Evolutionary conservation across 2,329 filamentous ascomycete species (phyloP), one percentile per base, ranked within the genome.

Genomic region (Aspergillus glaucus): DNA sequence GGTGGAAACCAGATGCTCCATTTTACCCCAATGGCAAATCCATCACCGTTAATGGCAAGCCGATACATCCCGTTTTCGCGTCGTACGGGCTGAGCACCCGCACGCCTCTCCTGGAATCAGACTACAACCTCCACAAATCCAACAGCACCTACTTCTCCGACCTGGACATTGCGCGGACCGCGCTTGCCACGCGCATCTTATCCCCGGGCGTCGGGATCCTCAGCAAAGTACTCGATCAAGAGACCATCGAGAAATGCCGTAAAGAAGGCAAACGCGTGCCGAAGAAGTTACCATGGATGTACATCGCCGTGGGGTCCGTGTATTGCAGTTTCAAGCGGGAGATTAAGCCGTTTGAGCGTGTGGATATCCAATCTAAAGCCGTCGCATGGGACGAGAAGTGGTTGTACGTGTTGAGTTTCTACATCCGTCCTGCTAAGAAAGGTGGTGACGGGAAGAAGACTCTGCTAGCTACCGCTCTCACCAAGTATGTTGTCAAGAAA

Each of bases 71-170:
- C 37, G 79, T 93, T 55, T 93, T 92, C 73, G 79, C 82, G 44
- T 84, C 87, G 43, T 72, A 86, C 45, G 82, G 87, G 50, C 82
- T 84, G 14, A 74, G 76, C 36, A 81, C 85, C 6, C 81, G 83
- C 62, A 80, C 85, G 12, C 80, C 87, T 1, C 71, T 87, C 47
- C 78, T 87, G 57, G 89, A 95, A 70, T 88, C 85, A 60, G 91
- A 95, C 72, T 89, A 90, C 74, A 92, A 93, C 72, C 63, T 89
- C 40, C 87, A 92, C 77, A 90, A 91, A 66, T 84, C 84, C 53
- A 88, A 90, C 73, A 82, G 80, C 58, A 95, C 90, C 26, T 95
- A 94, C 74, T 95, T 95, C 65, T 76, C 83, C 56, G 89, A 95
- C 68, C 82, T 94, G 56, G 90, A 95, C 69, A 80, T 92, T 51